These are phyloP conservation scores for Pisolithus albus DNA, from an alignment of 768 basidiomycete species.

Conservation along the genomic window DNA sequence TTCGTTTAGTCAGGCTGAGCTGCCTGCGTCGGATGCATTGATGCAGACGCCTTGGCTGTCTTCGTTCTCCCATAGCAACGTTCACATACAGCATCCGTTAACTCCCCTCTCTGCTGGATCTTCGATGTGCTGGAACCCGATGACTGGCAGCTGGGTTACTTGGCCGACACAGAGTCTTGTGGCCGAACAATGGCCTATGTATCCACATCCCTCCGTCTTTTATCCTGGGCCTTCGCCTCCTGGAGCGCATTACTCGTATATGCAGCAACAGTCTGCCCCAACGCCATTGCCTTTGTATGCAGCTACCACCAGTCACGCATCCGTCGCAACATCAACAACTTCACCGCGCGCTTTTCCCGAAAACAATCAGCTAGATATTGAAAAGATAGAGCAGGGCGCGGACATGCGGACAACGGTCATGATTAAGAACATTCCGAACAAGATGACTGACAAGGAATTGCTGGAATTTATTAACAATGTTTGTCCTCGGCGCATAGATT, in stretches of 20 bases:
- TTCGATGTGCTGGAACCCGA: constrained; percentile 26
- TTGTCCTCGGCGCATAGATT: constrained; percentile 73
- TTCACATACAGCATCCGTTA: constrained; percentile 21
- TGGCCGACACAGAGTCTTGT: constrained; percentile 21
- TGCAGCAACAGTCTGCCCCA: constrained; percentile 11
- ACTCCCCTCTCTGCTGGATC: constrained; percentile 23
- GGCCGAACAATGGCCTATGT: constrained; percentile 26
- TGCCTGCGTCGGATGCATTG: constrained; percentile 14
- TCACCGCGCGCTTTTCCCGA: constrained; percentile 28
- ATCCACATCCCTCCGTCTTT: constrained; percentile 20
- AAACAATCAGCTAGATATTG: constrained; percentile 59
- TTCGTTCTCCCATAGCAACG: constrained; percentile 17
- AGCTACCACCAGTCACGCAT: constrained; percentile 13
- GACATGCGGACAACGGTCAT: constrained; percentile 83
- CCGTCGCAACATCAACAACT: constrained; percentile 17
- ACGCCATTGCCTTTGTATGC: constrained; percentile 14
- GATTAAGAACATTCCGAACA: constrained; percentile 92
- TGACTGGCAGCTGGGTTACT: constrained; percentile 24
- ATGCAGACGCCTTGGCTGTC: constrained; percentile 23
- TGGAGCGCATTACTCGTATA: constrained; percentile 21
- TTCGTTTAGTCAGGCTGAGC: constrained; percentile 23
- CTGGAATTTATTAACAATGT: constrained; percentile 62
- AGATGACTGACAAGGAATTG: constrained; percentile 75
- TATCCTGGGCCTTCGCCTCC: constrained; percentile 21
- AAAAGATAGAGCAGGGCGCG: constrained; percentile 64